A percentile compares a stretch with the other conserved stretches of the same genome.
phyloP scores from a whole-genome alignment of 2,329 filamentous ascomycete genomes.

The Alternaria conjuncta region DNA sequence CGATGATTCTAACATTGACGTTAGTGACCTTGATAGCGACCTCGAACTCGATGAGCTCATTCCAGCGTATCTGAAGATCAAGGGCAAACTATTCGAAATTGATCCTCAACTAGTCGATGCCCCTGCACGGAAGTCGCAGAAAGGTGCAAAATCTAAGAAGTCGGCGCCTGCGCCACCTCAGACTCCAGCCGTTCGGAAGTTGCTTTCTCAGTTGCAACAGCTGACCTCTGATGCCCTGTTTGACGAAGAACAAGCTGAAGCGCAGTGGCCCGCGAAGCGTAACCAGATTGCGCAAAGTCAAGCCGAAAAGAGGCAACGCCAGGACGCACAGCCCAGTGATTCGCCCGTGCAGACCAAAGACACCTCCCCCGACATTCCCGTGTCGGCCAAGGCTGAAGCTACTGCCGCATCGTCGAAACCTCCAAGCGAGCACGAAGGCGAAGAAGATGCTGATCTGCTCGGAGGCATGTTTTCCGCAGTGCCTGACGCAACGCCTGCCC shows the following conservation, averaged over 20 bases:
- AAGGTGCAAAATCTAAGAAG: slow-evolving; percentile 28
- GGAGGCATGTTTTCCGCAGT: slow-evolving; percentile 64
- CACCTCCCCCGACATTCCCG: background rate
- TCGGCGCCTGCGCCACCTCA: slow-evolving; percentile 24
- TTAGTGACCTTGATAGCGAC: slow-evolving; percentile 59
- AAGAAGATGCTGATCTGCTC: slow-evolving; percentile 63
- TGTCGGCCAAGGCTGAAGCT: background rate
- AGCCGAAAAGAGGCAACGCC: slow-evolving; percentile 34
- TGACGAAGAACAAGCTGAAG: slow-evolving; percentile 55
- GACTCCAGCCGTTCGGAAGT: slow-evolving; percentile 63
- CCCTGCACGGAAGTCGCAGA: slow-evolving; percentile 39
- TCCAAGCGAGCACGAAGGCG: slow-evolving; percentile 36
- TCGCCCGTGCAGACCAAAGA: background rate
- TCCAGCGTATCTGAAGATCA: slow-evolving; percentile 77
- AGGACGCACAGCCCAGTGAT: background rate
- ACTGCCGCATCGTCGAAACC: background rate
- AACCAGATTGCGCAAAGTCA: slow-evolving; percentile 51
- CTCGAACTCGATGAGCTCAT: slow-evolving; percentile 61
- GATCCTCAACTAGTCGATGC: slow-evolving; percentile 64
- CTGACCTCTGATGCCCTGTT: slow-evolving; percentile 71
- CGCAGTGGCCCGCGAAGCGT: slow-evolving; percentile 54
- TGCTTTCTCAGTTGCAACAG: slow-evolving; percentile 75
- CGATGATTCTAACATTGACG: slow-evolving; percentile 43
- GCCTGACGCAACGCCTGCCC: slow-evolving; percentile 52
- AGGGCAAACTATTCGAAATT: slow-evolving; percentile 60